Evolutionary conservation across 2,329 filamentous ascomycete species (phyloP).

Genomic region (Colletotrichum chrysophilum): DNA sequence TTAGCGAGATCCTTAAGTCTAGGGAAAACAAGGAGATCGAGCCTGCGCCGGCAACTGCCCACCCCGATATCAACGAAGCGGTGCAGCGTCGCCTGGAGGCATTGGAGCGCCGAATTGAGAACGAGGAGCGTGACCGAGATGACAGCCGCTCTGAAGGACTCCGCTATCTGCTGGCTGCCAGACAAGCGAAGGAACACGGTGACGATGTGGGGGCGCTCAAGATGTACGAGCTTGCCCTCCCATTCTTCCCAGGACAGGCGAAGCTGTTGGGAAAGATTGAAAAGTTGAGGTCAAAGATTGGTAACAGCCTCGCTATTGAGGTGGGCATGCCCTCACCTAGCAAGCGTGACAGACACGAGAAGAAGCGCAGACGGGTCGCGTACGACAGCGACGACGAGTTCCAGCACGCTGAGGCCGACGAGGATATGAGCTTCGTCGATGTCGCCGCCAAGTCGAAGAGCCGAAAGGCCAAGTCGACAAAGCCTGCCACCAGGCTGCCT

Average conservation of each 20-base stretch:
- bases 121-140: constrained; percentile 59
- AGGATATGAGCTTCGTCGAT: constrained; percentile 40
- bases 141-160: constrained; percentile 82
- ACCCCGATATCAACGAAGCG: constrained; percentile 71
- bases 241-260: constrained; percentile 84
- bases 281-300: constrained; percentile 60
- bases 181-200: constrained; percentile 85
- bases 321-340: not conserved
- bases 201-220: constrained; percentile 79
- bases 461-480: constrained; percentile 34
- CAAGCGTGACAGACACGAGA: constrained; percentile 19
- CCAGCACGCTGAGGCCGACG: constrained; percentile 45
- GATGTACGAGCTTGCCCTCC: constrained; percentile 85
- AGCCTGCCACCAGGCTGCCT: constrained; percentile 27
- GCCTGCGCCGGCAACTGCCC: constrained; percentile 36
- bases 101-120: constrained; percentile 83
- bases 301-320: constrained; percentile 24
- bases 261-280: constrained; percentile 78
- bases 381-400: constrained; percentile 43
- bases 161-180: constrained; percentile 86
- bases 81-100: constrained; percentile 83
- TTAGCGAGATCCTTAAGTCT: constrained; percentile 87
- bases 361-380: constrained; percentile 25
- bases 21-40: constrained; percentile 65
- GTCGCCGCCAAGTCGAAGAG: constrained; percentile 30